Percentiles rank a stretch among this genome's conserved stretches.
These are phyloP conservation scores for Aspergillus panamensis DNA, from an alignment of 495 filamentous ascomycete genomes.

Conservation along the genomic window DNA sequence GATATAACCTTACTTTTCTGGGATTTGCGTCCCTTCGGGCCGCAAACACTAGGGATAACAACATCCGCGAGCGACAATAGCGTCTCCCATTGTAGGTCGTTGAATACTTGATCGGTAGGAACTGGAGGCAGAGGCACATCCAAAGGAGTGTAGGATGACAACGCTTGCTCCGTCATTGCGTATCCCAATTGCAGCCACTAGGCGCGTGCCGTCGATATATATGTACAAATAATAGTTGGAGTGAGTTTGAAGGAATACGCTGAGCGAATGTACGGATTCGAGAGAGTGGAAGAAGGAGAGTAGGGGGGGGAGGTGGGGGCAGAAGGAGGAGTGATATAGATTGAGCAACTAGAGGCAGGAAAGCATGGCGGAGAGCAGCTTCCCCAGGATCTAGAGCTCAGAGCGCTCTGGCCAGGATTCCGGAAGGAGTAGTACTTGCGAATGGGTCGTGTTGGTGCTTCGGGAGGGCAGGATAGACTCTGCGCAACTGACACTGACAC, in stretches of 20 bases:
- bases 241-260: not conserved
- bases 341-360: not conserved
- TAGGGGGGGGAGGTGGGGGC: not conserved
- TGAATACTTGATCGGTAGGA: conserved; percentile 39
- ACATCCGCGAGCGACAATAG: conserved; percentile 54
- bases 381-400: not conserved
- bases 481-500: too few relatives aligned
- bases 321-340: not conserved
- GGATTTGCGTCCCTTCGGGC: conserved; percentile 25
- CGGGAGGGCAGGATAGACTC: too few relatives aligned
- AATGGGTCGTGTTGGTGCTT: not conserved
- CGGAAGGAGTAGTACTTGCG: conserved; percentile 15
- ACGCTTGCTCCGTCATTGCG: conserved; percentile 27
- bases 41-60: conserved; percentile 50
- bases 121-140: conserved; percentile 44
- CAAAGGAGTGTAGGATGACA: conserved; percentile 33
- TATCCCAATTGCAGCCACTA: not conserved
- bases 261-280: not conserved
- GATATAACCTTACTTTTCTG: conserved; percentile 33
- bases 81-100: conserved; percentile 52
- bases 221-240: not conserved
- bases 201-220: not conserved
- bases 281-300: not conserved
- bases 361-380: not conserved
- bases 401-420: not conserved